Percentiles rank a stretch among this genome's conserved stretches.
phyloP scores from a whole-genome alignment of 2,329 filamentous ascomycete genomes.

The Thelonectria rubi region DNA sequence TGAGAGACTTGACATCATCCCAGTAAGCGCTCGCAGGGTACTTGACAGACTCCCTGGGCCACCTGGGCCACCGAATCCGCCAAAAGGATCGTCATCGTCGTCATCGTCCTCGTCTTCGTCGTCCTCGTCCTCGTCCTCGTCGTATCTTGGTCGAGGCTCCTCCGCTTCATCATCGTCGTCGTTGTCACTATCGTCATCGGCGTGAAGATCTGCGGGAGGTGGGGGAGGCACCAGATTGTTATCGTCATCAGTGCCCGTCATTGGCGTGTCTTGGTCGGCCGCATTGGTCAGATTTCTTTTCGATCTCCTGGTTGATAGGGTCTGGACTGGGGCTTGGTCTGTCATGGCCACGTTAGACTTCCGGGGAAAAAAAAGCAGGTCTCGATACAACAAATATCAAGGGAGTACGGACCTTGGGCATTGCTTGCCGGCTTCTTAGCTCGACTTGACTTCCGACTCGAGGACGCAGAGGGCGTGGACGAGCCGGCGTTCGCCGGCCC shows the following conservation, averaged over 20 bases:
- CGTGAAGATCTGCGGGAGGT: constrained; percentile 48
- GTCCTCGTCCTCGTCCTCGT: constrained; percentile 60
- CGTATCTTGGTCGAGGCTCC: constrained; percentile 52
- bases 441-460: constrained; percentile 77
- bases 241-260: constrained; percentile 74
- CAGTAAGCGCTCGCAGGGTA: constrained; percentile 85
- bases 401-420: constrained; percentile 49
- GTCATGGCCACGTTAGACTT: constrained; percentile 26
- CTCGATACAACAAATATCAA: neutral
- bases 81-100: constrained; percentile 72
- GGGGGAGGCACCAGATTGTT: constrained; percentile 53
- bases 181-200: constrained; percentile 51
- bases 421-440: constrained; percentile 70
- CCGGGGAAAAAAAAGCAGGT: neutral
- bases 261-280: constrained; percentile 71
- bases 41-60: constrained; percentile 75
- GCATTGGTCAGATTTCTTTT: constrained; percentile 63
- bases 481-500: constrained; percentile 70
- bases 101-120: constrained; percentile 67
- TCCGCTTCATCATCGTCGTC: constrained; percentile 47
- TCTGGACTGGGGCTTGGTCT: constrained; percentile 48
- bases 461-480: constrained; percentile 66
- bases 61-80: constrained; percentile 74
- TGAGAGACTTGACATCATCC: constrained; percentile 89
- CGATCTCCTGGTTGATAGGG: constrained; percentile 56